Conservation (phyloP, 805 yeast genomes). For the Yarrowia sp. region DNA sequence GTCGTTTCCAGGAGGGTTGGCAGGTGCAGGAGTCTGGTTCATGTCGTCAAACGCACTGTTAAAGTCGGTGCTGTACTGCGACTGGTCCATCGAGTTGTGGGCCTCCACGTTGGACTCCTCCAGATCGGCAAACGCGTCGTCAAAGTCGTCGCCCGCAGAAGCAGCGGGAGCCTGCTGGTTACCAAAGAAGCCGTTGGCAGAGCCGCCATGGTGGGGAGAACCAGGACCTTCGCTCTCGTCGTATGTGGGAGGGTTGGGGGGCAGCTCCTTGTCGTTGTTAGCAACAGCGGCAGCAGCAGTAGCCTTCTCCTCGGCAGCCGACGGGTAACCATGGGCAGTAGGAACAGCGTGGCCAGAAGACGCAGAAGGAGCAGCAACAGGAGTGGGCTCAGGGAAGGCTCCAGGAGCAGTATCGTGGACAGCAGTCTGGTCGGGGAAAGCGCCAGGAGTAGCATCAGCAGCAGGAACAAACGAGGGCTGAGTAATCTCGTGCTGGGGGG, state of each 20-base stretch:
- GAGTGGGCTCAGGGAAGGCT: background rate
- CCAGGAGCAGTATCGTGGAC: constrained; percentile 28
- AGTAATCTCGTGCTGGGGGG: constrained; percentile 12
- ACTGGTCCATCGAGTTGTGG: constrained; percentile 16
- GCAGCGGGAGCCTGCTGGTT: background rate
- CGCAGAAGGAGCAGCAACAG: constrained; percentile 24
- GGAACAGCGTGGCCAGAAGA: background rate
- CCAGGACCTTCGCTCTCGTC: constrained; percentile 15
- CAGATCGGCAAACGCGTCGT: constrained; percentile 35
- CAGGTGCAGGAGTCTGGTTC: constrained; percentile 14
- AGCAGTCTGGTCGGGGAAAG: constrained; percentile 27
- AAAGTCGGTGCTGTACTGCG: constrained; percentile 27
- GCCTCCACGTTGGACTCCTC: constrained; percentile 26
- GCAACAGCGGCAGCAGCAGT: constrained; percentile 25
- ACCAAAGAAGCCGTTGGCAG: background rate
- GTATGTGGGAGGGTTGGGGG: constrained; percentile 14
- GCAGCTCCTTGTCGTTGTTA: constrained; percentile 18
- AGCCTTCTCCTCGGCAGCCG: constrained; percentile 28
- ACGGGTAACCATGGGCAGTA: constrained; percentile 3
- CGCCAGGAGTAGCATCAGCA: constrained; percentile 26
- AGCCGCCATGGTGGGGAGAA: background rate
- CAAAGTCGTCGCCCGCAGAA: constrained; percentile 26
- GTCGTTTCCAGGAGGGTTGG: constrained; percentile 34
- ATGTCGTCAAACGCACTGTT: constrained; percentile 29
- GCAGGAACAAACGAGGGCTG: constrained; percentile 47